Evolutionary conservation across 2,329 filamentous ascomycete species (phyloP).

Genomic region (Orbilia blumenaviensis): DNA sequence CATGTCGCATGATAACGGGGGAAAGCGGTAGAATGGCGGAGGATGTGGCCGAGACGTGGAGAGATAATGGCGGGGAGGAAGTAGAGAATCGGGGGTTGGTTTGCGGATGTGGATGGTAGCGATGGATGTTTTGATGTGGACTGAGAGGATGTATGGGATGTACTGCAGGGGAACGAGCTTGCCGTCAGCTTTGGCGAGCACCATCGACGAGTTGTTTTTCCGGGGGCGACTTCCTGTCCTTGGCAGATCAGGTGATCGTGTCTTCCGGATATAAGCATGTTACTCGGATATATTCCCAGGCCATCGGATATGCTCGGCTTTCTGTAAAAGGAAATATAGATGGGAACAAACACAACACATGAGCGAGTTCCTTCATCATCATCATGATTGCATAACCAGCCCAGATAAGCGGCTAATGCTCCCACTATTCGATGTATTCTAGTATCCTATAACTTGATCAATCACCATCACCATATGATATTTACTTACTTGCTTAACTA

Average conservation of each 20-base stretch:
- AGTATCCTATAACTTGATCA: not conserved
- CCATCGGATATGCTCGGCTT: not conserved
- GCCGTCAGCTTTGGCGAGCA: not conserved
- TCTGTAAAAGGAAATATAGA: not conserved
- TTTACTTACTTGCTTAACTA: too few relatives aligned
- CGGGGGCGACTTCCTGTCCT: not conserved
- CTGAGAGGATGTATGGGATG: not conserved
- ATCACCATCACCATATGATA: not conserved
- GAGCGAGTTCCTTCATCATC: not conserved
- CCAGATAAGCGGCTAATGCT: too few relatives aligned
- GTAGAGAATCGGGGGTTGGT: not conserved
- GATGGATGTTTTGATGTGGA: slow-evolving; percentile 12
- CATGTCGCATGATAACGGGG: slow-evolving; percentile 40
- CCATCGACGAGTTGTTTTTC: slow-evolving; percentile 10
- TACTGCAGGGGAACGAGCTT: slow-evolving; percentile 4
- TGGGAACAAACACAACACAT: not conserved
- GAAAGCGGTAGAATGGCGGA: slow-evolving; percentile 1
- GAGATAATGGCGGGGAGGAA: not conserved
- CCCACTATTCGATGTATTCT: not conserved
- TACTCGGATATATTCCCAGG: not conserved
- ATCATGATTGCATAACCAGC: slow-evolving; percentile 5
- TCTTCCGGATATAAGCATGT: not conserved
- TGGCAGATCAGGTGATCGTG: slow-evolving; percentile 5
- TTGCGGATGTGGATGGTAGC: not conserved
- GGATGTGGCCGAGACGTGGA: not conserved